phyloP scores from a whole-genome alignment of 176 grass and related monocot genomes.

The Ensete glaucum region DNA sequence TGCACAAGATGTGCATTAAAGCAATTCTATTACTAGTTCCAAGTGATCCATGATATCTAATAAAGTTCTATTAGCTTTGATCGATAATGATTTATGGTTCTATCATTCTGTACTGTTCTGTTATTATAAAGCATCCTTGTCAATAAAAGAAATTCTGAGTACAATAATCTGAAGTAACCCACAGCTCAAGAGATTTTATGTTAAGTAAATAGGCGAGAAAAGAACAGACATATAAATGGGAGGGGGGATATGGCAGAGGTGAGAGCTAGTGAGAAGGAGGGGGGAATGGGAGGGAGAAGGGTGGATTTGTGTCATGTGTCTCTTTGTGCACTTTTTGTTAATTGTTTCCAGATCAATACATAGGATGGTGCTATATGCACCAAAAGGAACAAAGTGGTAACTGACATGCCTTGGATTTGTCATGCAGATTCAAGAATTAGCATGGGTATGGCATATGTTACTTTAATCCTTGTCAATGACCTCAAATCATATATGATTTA shows the following conservation, averaged over 20 bases:
- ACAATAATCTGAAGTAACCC: constrained; percentile 1
- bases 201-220: neutral
- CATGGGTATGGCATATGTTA: too few relatives aligned
- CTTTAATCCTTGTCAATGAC: too few relatives aligned
- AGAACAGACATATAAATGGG: too few relatives aligned
- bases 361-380: neutral
- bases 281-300: too few relatives aligned
- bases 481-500: too few relatives aligned
- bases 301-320: neutral
- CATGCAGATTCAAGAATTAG: too few relatives aligned
- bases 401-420: neutral
- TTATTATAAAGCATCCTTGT: neutral
- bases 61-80: constrained; percentile 1
- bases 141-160: constrained; percentile 4
- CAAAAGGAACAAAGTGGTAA: neutral
- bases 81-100: constrained; percentile 4
- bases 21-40: neutral
- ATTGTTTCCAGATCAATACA: neutral
- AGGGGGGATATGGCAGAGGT: too few relatives aligned
- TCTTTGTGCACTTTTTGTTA: neutral
- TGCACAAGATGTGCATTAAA: neutral
- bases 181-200: neutral
- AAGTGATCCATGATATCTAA: neutral
- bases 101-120: constrained; percentile 8
- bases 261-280: too few relatives aligned